phyloP scores from a whole-genome alignment of 306 rosid species.

The Citrullus colocynthis region DNA sequence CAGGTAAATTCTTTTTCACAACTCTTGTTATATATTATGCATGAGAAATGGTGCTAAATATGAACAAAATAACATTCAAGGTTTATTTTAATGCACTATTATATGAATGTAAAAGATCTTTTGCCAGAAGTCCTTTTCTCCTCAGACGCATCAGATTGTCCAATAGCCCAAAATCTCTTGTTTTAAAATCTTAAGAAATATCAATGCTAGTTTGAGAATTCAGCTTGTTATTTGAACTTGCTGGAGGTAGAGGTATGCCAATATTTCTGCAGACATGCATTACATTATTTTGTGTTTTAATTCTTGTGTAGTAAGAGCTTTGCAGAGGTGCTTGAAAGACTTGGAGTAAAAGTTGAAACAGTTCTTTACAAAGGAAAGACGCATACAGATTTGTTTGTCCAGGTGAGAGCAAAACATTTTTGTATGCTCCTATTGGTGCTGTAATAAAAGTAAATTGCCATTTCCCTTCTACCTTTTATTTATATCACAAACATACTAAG shows the following conservation, averaged over 20 bases:
- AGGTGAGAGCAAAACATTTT: conserved; percentile 28
- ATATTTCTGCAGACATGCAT: neutral
- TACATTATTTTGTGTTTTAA: neutral
- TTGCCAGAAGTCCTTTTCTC: too few relatives aligned
- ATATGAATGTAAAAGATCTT: too few relatives aligned
- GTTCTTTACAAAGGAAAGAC: conserved; percentile 74
- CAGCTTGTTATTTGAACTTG: neutral
- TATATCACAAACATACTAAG: neutral
- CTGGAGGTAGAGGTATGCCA: neutral
- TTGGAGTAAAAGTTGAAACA: conserved; percentile 62
- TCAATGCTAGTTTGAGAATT: neutral
- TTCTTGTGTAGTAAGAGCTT: conserved; percentile 46
- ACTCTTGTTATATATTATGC: neutral
- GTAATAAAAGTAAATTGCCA: neutral
- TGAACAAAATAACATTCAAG: neutral
- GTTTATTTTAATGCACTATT: neutral
- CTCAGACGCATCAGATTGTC: too few relatives aligned
- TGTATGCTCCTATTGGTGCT: neutral
- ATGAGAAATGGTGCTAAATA: neutral
- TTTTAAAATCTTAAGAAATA: neutral
- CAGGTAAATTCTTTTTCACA: conserved; percentile 37
- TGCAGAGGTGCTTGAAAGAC: conserved; percentile 59
- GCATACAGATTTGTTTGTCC: conserved; percentile 89
- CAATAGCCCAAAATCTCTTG: neutral
- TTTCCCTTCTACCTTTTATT: neutral